Base-by-base conservation (phyloP, 2,329 filamentous ascomycete species). In the Aspergillus phoenicis region DNA sequence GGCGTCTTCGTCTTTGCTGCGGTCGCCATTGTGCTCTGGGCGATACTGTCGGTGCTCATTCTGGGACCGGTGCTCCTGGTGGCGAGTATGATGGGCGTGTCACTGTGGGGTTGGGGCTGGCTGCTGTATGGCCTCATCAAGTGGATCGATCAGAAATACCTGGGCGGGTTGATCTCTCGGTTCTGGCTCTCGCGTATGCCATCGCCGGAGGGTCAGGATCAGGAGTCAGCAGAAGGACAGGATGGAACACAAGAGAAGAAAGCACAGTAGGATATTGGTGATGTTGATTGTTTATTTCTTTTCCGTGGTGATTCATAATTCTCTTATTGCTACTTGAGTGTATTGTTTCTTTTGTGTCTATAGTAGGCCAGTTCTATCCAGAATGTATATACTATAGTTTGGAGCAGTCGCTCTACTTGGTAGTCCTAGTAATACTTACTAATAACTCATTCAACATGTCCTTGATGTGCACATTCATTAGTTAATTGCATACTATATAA, bases 1-100 rank as follows among this genome's bases (percentile, higher is more conserved):
- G 73, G 73, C 0, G 70, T 73, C 22, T 69, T 74, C 28, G 15
- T 75, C 4, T 74, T 76, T 53, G 73, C 73, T 0, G 71, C 70
- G 3, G 71, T 75, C 4, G 67, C 73, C 5, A 57, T 71, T 11
- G 11, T 74, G 10, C 62, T 75, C 7, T 75, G 72, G 72, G 66
- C 65, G 6, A 30, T 75, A 10, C 58, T 76, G 28, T 71, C 71
- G 26, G 49, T 74, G 51, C 59, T 76, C 17, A 66, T 75, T 26
- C 64, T 74, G 4, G 72, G 71, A 1, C 73, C 73, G 6, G 62
- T 75, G 5, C 49, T 75, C 41, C 28, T 64, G 28, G 59, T 64
- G 20, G 59, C 62, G 2, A 58, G 59, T 33, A 41, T 62, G 52
- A 51, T 64, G 59, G 62, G 62, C 1, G 52, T 64, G 13, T 52